Conservation (phyloP, 2,329 filamentous ascomycete species). For the Ceratocystis variospora region DNA sequence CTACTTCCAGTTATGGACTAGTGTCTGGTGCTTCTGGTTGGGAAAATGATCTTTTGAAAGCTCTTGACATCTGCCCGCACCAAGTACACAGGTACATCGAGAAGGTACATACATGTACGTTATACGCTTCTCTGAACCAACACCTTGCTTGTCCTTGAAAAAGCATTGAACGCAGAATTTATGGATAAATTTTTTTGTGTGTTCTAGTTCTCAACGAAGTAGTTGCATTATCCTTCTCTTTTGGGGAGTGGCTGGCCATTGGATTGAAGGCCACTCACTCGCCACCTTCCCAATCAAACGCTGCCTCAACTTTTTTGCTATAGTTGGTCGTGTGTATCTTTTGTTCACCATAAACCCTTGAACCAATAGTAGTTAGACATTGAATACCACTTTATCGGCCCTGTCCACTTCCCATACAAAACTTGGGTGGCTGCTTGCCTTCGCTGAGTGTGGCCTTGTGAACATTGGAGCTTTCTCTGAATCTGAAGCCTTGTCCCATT, state of each 20-base stretch:
- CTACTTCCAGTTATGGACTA: slow-evolving; percentile 15
- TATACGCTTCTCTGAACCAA: not conserved
- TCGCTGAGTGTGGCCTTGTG: not conserved
- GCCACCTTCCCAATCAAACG: slow-evolving; percentile 11
- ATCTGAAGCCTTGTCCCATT: slow-evolving; percentile 8
- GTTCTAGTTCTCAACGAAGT: not conserved
- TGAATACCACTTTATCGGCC: slow-evolving; percentile 14
- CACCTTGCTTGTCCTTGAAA: not conserved
- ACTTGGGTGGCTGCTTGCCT: slow-evolving; percentile 12
- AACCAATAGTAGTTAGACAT: not conserved
- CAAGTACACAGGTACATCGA: not conserved
- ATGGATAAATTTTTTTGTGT: not conserved
- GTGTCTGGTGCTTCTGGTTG: slow-evolving; percentile 18
- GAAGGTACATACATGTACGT: not conserved
- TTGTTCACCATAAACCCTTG: slow-evolving; percentile 1
- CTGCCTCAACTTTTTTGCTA: slow-evolving; percentile 8
- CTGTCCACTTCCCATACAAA: slow-evolving; percentile 13
- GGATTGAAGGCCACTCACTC: not conserved
- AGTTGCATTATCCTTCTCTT: not conserved
- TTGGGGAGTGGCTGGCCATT: not conserved
- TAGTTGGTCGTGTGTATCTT: slow-evolving; percentile 1
- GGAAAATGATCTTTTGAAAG: slow-evolving; percentile 12
- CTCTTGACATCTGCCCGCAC: slow-evolving; percentile 1
- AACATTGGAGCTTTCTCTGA: slow-evolving; percentile 9
- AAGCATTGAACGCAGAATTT: slow-evolving; percentile 4